Percentiles rank a stretch among this genome's conserved stretches.
phyloP scores from a whole-genome alignment of 352 stramenopile species.

The Elongisporangium prolatum region DNA sequence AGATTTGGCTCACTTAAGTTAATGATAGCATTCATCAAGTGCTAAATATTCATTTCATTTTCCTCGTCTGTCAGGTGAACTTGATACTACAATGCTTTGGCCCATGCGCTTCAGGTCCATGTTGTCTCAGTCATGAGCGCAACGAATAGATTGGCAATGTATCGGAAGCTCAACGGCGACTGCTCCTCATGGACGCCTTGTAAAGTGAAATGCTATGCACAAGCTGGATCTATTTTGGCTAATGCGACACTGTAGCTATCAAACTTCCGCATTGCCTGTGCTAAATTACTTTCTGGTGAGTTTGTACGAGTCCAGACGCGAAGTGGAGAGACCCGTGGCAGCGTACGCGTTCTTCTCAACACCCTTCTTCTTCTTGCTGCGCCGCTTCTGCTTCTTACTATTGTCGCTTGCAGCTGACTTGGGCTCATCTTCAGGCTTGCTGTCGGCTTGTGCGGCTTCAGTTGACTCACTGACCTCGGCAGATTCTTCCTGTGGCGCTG shows the following conservation, averaged over 20 bases:
- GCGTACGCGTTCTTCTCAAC: conserved; percentile 36
- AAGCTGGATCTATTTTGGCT: not conserved
- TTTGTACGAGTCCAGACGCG: conserved; percentile 83
- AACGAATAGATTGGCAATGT: too few relatives aligned
- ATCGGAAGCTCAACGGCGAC: too few relatives aligned
- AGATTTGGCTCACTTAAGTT: not conserved
- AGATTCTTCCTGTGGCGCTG: not conserved
- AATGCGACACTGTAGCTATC: not conserved
- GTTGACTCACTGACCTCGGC: not conserved
- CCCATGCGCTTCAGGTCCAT: too few relatives aligned
- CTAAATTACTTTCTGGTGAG: conserved; percentile 31
- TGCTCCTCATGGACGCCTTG: too few relatives aligned
- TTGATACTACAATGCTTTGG: too few relatives aligned
- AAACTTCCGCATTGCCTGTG: not conserved
- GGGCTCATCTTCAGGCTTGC: not conserved
- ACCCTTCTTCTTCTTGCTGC: conserved; percentile 54
- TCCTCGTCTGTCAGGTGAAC: too few relatives aligned
- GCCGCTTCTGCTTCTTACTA: conserved; percentile 52
- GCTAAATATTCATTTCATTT: too few relatives aligned
- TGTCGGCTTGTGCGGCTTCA: not conserved
- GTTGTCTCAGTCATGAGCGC: too few relatives aligned
- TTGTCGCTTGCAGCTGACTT: not conserved
- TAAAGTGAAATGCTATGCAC: not conserved
- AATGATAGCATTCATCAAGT: not conserved
- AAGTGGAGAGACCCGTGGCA: conserved; percentile 56